phyloP scores from a whole-genome alignment of 208 protist species.

The Leishmania tarentolae region DNA sequence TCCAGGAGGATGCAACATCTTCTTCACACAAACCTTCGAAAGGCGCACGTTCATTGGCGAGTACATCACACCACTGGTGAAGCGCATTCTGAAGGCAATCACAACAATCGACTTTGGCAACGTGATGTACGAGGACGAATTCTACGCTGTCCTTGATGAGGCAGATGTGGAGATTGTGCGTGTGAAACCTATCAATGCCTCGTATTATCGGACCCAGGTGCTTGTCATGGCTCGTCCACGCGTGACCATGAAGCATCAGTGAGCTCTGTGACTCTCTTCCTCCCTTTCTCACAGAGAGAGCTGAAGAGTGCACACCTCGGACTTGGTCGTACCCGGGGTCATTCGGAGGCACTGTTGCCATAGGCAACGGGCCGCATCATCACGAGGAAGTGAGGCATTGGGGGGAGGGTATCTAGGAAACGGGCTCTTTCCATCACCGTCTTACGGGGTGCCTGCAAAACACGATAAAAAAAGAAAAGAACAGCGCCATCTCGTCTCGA shows the following conservation, averaged over 20 bases:
- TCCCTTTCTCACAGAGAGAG: background rate
- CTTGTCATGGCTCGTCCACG: constrained; percentile 63
- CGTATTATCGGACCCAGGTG: constrained; percentile 58
- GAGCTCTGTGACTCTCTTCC: background rate
- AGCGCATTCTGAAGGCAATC: constrained; percentile 52
- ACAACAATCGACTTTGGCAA: constrained; percentile 86
- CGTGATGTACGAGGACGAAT: constrained; percentile 84
- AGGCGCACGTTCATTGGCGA: constrained; percentile 54
- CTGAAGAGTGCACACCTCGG: background rate
- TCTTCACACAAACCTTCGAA: constrained; percentile 87
- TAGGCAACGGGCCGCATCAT: background rate
- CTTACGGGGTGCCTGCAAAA: background rate
- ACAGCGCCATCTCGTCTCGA: background rate
- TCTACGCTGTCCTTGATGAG: constrained; percentile 44
- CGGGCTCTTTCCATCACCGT: background rate
- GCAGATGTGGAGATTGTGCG: constrained; percentile 62
- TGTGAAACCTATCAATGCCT: constrained; percentile 40
- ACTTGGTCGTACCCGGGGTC: background rate
- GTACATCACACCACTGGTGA: constrained; percentile 60
- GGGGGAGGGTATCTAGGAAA: background rate
- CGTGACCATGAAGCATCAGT: constrained; percentile 20
- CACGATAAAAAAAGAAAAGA: background rate
- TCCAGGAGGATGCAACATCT: constrained; percentile 54
- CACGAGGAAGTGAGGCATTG: background rate
- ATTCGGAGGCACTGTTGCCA: background rate